Evolutionary conservation across 2,329 filamentous ascomycete genomes (phyloP), one percentile per base, ranked within the genome.

Genomic region (Eutypa lata): DNA sequence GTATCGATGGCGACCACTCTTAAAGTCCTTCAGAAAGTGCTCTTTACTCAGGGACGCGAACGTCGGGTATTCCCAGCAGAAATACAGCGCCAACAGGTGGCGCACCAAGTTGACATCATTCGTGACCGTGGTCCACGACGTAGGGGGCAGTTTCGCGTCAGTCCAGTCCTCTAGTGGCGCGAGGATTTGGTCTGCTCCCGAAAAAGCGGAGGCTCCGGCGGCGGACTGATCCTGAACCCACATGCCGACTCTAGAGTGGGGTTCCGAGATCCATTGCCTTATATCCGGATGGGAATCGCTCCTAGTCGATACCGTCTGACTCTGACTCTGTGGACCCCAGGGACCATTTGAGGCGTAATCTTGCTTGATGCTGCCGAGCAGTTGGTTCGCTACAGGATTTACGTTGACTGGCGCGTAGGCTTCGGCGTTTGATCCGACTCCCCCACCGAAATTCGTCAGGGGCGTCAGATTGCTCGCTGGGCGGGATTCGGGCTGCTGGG

Each of bases 11-110:
- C 80, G 73, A 1, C 84, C 85, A 10, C 77, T 74, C 37, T 75
- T 71, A 62, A 88, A 89, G 66, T 90, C 87, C 49, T 77, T 76
- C 53, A 87, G 72, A 61, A 90, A 90, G 62, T 87, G 82, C 60
- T 89, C 84, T 63, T 88, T 86, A 63, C 84, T 88, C 44, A 91
- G 78, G 2, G 88, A 83, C 3, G 86, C 83, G 68, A 89, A 90
- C 13, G 87, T 90, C 2, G 88, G 86, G 65, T 91, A 89, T 58
- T 88, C 83, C 81, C 87, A 90, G 72, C 85, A 88, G 59, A 90
- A 90, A 69, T 89, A 90, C 31, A 89, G 72, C 0, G 80, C 76
- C 49, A 89, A 70, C 10, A 89, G 73, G 60, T 86, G 84, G 55
- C 84, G 76, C 1, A 89, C 81, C 28, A 89, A 76, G 13, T 67